phyloP scores from a whole-genome alignment of 2,329 filamentous ascomycete genomes.

The Bipolaris gigantea region DNA sequence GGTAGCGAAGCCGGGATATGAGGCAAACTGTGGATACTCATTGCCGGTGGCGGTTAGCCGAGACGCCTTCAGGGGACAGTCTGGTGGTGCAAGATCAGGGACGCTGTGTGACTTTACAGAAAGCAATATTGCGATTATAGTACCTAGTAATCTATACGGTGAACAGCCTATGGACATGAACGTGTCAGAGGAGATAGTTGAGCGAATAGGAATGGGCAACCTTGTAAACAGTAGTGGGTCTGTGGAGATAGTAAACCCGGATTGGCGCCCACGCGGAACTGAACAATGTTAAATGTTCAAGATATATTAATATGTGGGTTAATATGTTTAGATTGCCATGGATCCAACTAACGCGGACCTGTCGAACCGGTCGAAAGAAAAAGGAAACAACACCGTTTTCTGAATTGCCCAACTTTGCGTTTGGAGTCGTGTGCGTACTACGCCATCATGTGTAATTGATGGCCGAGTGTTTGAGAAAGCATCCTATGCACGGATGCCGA shows the following conservation, averaged over 20 bases:
- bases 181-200: background rate
- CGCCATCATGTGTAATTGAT: conserved; percentile 1
- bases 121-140: conserved; percentile 31
- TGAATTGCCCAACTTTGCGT: background rate
- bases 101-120: conserved; percentile 18
- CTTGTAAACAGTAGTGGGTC: conserved; percentile 1
- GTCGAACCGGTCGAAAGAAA: conserved; percentile 9
- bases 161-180: conserved; percentile 12
- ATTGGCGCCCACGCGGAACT: conserved; percentile 20
- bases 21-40: conserved; percentile 22
- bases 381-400: conserved; percentile 8
- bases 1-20: conserved; percentile 26
- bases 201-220: conserved; percentile 11
- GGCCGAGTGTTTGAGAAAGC: background rate
- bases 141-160: conserved; percentile 15
- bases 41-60: conserved; percentile 25
- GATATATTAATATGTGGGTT: conserved; percentile 41
- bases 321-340: conserved; percentile 31
- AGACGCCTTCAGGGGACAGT: conserved; percentile 17
- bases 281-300: conserved; percentile 13
- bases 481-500: background rate
- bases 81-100: conserved; percentile 24
- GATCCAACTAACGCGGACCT: conserved; percentile 17
- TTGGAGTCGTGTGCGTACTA: conserved; percentile 1
- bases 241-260: conserved; percentile 3